Percentiles rank a stretch among this genome's conserved stretches.
These are phyloP conservation scores for Cercospora canescens DNA, from an alignment of 2,329 filamentous ascomycete species.

Conservation along the genomic window DNA sequence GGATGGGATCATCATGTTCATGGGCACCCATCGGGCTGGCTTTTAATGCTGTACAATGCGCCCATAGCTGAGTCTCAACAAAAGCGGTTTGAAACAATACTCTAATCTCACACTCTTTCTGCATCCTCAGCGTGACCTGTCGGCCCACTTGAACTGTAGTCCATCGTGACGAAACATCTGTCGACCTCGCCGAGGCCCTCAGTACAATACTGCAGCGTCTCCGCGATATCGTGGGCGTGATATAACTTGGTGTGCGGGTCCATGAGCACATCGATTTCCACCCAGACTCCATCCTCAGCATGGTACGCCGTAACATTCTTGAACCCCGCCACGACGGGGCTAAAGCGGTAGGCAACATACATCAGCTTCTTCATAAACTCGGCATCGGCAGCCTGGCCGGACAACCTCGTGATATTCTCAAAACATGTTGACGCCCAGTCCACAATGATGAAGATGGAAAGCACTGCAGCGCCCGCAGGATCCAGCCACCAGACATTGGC, in stretches of 20 bases:
- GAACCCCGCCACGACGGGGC: slow-evolving; percentile 37
- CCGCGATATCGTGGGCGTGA: slow-evolving; percentile 59
- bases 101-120: slow-evolving; percentile 10
- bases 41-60: not conserved
- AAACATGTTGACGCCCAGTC: slow-evolving; percentile 64
- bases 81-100: not conserved
- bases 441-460: slow-evolving; percentile 68
- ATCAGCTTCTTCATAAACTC: slow-evolving; percentile 57
- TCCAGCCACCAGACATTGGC: slow-evolving; percentile 68
- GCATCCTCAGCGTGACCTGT: slow-evolving; percentile 43
- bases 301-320: slow-evolving; percentile 55
- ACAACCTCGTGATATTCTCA: slow-evolving; percentile 59
- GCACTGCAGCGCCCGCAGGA: slow-evolving; percentile 59
- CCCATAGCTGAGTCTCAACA: not conserved
- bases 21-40: not conserved
- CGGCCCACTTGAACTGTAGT: slow-evolving; percentile 46
- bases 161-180: slow-evolving; percentile 53
- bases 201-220: slow-evolving; percentile 63
- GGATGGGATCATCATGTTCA: not conserved
- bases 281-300: slow-evolving; percentile 63
- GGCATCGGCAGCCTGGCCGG: slow-evolving; percentile 57
- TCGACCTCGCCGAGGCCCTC: slow-evolving; percentile 57
- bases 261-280: slow-evolving; percentile 62
- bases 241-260: slow-evolving; percentile 54
- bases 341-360: slow-evolving; percentile 55